Percentiles rank a stretch among this genome's conserved stretches.
These are phyloP conservation scores for Trebouxia sp. DNA, from an alignment of 139 green algal genomes.

Conservation along the genomic window DNA sequence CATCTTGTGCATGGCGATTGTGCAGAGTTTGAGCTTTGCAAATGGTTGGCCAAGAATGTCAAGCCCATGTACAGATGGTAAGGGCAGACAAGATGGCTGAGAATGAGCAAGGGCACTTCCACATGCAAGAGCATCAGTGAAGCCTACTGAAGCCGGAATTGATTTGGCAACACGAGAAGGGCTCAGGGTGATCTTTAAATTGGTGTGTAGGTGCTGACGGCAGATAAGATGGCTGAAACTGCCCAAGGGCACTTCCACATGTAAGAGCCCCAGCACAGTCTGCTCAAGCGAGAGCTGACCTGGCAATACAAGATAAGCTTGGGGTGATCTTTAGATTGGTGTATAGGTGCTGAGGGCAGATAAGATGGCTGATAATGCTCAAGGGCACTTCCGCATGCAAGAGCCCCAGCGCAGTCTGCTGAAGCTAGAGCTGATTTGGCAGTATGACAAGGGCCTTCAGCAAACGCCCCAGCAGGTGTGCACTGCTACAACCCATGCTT, in stretches of 20 bases:
- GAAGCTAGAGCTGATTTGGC: constrained; percentile 34
- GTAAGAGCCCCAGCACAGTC: not conserved
- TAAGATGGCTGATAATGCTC: not conserved
- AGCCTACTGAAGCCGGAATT: constrained; percentile 33
- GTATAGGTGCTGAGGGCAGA: constrained; percentile 2
- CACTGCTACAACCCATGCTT: too few relatives aligned
- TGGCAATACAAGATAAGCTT: too few relatives aligned
- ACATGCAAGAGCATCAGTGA: not conserved
- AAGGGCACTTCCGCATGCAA: not conserved
- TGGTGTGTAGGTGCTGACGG: too few relatives aligned
- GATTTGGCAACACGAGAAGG: constrained; percentile 29
- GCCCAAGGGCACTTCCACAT: too few relatives aligned
- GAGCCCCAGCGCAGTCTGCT: constrained; percentile 25
- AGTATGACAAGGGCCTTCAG: constrained; percentile 22
- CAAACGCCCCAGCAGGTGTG: constrained; percentile 17
- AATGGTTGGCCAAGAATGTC: too few relatives aligned
- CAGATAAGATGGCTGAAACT: too few relatives aligned
- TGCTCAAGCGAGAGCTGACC: too few relatives aligned
- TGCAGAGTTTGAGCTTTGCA: too few relatives aligned
- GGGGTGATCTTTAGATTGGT: too few relatives aligned
- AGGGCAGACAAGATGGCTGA: not conserved
- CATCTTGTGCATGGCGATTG: too few relatives aligned
- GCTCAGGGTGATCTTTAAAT: too few relatives aligned
- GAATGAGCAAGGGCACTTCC: not conserved
- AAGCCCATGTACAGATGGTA: not conserved